phyloP scores from a whole-genome alignment of 1,139 yeast species.

The Kluyveromyces marxianus region DNA sequence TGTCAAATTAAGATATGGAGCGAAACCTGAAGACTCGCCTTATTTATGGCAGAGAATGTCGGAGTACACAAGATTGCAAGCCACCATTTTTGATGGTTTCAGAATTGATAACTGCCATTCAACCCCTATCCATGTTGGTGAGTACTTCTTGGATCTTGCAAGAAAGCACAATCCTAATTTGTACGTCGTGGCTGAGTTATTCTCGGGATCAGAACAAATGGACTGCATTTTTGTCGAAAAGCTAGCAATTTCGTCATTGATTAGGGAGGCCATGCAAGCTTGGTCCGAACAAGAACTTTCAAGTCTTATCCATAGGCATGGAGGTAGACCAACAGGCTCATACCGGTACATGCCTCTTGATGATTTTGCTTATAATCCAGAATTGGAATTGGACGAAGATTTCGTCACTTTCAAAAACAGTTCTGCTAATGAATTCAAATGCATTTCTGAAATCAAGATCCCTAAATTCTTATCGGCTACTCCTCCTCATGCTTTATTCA shows the following conservation, averaged over 20 bases:
- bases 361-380: slow-evolving; percentile 59
- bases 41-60: slow-evolving; percentile 85
- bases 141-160: slow-evolving; percentile 79
- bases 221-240: slow-evolving; percentile 87
- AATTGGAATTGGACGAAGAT: slow-evolving; percentile 33
- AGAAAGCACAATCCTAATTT: slow-evolving; percentile 76
- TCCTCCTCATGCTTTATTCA: slow-evolving; percentile 85
- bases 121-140: slow-evolving; percentile 93
- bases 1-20: slow-evolving; percentile 84
- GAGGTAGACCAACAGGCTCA: slow-evolving; percentile 94
- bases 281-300: slow-evolving; percentile 84
- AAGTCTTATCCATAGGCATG: slow-evolving; percentile 80
- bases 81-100: slow-evolving; percentile 77
- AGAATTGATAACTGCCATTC: slow-evolving; percentile 95
- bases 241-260: slow-evolving; percentile 77
- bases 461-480: slow-evolving; percentile 58
- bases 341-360: slow-evolving; percentile 70
- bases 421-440: slow-evolving; percentile 25
- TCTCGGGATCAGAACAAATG: slow-evolving; percentile 86
- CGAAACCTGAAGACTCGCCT: slow-evolving; percentile 72
- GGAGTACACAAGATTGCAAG: slow-evolving; percentile 64
- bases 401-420: slow-evolving; percentile 17
- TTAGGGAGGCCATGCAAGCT: slow-evolving; percentile 97
- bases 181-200: slow-evolving; percentile 89
- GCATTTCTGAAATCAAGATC: slow-evolving; percentile 53